phyloP scores from a whole-genome alignment of 2,329 filamentous ascomycete genomes.

The Corniculantispora saksenae region DNA sequence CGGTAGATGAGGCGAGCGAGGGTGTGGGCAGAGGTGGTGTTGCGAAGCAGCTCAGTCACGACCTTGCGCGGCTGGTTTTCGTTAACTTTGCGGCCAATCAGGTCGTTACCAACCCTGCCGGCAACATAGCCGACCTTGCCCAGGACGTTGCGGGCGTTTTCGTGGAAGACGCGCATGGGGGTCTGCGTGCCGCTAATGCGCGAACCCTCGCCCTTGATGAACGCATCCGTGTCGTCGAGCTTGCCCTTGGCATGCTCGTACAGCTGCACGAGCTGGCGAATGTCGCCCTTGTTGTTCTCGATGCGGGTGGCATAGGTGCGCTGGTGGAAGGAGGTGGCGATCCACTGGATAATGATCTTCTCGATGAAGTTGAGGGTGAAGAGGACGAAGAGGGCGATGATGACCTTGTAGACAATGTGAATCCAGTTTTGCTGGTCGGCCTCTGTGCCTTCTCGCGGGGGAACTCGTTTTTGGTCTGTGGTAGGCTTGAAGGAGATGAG shows the following conservation, averaged over 20 bases:
- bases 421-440: constrained; percentile 69
- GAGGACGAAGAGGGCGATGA: constrained; percentile 81
- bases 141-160: constrained; percentile 73
- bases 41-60: constrained; percentile 73
- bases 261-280: constrained; percentile 58
- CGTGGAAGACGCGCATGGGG: constrained; percentile 71
- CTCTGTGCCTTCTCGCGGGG: constrained; percentile 30
- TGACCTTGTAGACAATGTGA: constrained; percentile 76
- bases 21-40: constrained; percentile 73
- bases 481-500: constrained; percentile 85
- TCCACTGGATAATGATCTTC: constrained; percentile 92
- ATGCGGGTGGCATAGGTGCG: constrained; percentile 90
- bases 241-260: constrained; percentile 77
- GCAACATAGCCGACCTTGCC: constrained; percentile 84
- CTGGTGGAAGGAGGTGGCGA: constrained; percentile 89
- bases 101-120: constrained; percentile 84
- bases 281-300: constrained; percentile 88
- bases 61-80: constrained; percentile 83
- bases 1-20: constrained; percentile 86
- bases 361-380: constrained; percentile 80
- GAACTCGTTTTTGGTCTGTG: constrained; percentile 60
- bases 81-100: constrained; percentile 74
- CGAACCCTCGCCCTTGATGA: constrained; percentile 45
- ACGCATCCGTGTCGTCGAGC: constrained; percentile 53
- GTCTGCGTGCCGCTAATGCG: constrained; percentile 66